Evolutionary conservation across 352 stramenopile species (phyloP).

Genomic region (Pythium periplocum): DNA sequence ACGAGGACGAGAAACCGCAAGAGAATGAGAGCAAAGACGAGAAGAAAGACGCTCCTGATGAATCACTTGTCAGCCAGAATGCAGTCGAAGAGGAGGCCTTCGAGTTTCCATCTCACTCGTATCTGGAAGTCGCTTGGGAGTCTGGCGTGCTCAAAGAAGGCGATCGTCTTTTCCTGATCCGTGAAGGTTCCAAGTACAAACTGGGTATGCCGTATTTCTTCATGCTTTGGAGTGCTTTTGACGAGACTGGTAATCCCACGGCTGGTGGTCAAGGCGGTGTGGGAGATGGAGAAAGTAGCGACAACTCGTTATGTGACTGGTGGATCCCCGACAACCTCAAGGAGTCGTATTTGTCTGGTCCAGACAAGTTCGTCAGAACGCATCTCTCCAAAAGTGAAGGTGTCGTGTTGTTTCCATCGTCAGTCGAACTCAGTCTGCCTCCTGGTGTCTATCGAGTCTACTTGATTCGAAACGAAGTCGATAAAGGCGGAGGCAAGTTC

Average conservation of each 20-base stretch:
- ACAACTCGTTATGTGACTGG: slow-evolving; percentile 25
- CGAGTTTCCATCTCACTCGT: slow-evolving; percentile 33
- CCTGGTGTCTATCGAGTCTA: slow-evolving; percentile 40
- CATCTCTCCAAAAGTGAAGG: background rate
- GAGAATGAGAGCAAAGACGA: background rate
- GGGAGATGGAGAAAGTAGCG: slow-evolving; percentile 3
- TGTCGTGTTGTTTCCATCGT: slow-evolving; percentile 27
- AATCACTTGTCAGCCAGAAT: too few species aligned
- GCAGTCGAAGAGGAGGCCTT: slow-evolving; percentile 17
- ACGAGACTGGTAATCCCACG: slow-evolving; percentile 2
- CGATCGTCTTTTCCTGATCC: slow-evolving; percentile 37
- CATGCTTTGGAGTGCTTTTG: slow-evolving; percentile 27
- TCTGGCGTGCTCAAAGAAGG: slow-evolving; percentile 15
- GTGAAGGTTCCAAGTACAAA: slow-evolving; percentile 36
- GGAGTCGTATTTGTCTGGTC: slow-evolving; percentile 26
- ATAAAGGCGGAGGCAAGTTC: slow-evolving; percentile 16
- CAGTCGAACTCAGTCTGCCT: slow-evolving; percentile 36
- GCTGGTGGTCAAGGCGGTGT: slow-evolving; percentile 2
- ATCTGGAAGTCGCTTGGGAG: slow-evolving; percentile 38
- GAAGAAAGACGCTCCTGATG: background rate
- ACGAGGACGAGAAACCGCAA: slow-evolving; percentile 1
- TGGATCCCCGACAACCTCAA: slow-evolving; percentile 25
- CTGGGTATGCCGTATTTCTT: slow-evolving; percentile 38
- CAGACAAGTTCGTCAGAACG: background rate
- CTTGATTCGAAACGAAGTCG: slow-evolving; percentile 34